Percentiles rank a stretch among this genome's conserved stretches.
Evolutionary conservation across 1,284 basidiomycete genomes (phyloP).

Genomic region (Wolfiporia cocos): DNA sequence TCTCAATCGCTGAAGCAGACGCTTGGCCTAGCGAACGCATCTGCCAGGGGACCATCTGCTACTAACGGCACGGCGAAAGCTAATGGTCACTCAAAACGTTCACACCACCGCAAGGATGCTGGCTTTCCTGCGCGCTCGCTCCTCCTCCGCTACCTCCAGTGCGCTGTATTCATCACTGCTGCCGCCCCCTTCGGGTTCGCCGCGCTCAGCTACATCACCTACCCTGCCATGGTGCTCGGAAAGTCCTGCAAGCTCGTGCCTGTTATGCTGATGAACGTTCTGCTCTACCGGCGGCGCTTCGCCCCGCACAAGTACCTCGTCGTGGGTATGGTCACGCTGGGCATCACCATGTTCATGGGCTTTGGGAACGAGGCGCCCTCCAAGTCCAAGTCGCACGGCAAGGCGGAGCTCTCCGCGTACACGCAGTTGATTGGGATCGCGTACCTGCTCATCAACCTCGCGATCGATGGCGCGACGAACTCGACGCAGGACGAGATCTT

Average conservation of each 20-base stretch:
- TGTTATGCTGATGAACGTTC: constrained; percentile 92
- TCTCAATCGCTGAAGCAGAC: constrained; percentile 44
- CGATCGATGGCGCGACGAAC: constrained; percentile 92
- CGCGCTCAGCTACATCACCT: constrained; percentile 91
- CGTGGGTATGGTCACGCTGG: constrained; percentile 86
- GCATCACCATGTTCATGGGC: constrained; percentile 96
- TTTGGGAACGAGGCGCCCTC: constrained; percentile 58
- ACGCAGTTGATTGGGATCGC: constrained; percentile 59
- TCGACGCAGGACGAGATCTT: constrained; percentile 99
- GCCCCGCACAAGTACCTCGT: constrained; percentile 93
- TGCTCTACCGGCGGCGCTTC: constrained; percentile 86
- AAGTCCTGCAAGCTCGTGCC: constrained; percentile 99
- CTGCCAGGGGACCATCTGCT: constrained; percentile 5
- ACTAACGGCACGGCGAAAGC: constrained; percentile 17
- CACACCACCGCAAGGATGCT: constrained; percentile 28
- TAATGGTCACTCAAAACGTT: constrained; percentile 26
- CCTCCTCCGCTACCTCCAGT: constrained; percentile 73
- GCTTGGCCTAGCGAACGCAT: constrained; percentile 50
- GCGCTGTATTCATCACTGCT: constrained; percentile 83
- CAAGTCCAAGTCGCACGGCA: constrained; percentile 35
- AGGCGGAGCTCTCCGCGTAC: constrained; percentile 33
- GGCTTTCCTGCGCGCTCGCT: constrained; percentile 46
- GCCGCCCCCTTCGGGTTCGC: constrained; percentile 96
- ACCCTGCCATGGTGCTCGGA: constrained; percentile 97
- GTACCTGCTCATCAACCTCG: constrained; percentile 81